Evolutionary conservation across 2,329 filamentous ascomycete species (phyloP).

Genomic region (Fusarium illudens): DNA sequence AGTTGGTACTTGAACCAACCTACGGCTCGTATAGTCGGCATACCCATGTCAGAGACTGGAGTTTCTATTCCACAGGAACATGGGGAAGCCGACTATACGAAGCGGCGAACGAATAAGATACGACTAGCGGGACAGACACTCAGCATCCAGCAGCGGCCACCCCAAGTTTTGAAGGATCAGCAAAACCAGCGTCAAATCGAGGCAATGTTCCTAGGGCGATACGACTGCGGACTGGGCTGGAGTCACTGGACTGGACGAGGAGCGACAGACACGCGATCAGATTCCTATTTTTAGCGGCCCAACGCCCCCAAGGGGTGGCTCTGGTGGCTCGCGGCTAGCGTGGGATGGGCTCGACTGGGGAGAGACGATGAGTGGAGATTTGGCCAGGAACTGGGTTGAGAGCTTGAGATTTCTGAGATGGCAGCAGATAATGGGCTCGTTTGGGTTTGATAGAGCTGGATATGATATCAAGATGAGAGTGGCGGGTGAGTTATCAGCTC

Average conservation of each 20-base stretch:
- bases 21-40: not conserved
- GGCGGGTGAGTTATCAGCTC: not conserved
- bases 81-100: not conserved
- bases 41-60: not conserved
- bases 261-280: constrained; percentile 37
- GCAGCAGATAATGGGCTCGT: not conserved
- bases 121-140: not conserved
- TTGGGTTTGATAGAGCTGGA: not conserved
- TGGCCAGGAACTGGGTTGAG: not conserved
- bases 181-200: constrained; percentile 14
- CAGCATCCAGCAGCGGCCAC: constrained; percentile 5
- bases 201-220: constrained; percentile 28
- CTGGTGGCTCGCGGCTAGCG: constrained; percentile 1
- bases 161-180: constrained; percentile 10
- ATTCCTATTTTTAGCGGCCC: constrained; percentile 38
- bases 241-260: no score
- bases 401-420: not conserved
- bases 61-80: not conserved
- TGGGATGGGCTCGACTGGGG: not conserved
- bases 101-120: not conserved
- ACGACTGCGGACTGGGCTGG: no score
- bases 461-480: not conserved
- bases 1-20: not conserved
- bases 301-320: not conserved
- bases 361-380: constrained; percentile 23